Base-by-base conservation (phyloP, 441 rosid genomes). In the Eugenia klotzschiana region DNA sequence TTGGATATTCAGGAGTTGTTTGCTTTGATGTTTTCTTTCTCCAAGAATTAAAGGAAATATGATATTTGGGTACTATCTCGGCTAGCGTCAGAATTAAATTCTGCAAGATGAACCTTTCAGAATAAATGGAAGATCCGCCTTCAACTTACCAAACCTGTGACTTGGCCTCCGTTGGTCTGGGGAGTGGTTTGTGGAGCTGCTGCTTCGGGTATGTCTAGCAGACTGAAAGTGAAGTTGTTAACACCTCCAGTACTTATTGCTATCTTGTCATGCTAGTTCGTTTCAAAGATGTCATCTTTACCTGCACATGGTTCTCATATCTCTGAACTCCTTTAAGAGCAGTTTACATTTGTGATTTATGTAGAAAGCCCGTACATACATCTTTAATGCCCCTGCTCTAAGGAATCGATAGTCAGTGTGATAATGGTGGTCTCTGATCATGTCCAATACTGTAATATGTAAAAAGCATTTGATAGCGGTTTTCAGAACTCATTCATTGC, bases 171-270 rank as follows among this genome's bases (percentile, higher is more conserved):
- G 23, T 80, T 96, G 86, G 94, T 96, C 6, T 96, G 98, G 96
- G 99, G 99, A 86, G 90, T 96, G 58, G 95, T 96, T 60, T 96
- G 99, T 79, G 99, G 99, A 81, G 99, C 98, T 86, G 99, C 99
- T 87, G 99, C 99, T 81, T 96, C 99, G 41, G 99, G 99, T 96
- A 89, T 84, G 81, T 52, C 46, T 43, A 40, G 51, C 37, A 37
- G 54, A 46, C 51, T 77, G 29, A 25, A 23, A 64, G 14, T 64
- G 77, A 69, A 37, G 46, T 69, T 69, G 77, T 69, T 69, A 20
- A 37, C 25, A 9, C 25, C 46, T 9, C 25, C 4, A 20, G 49
- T 37, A 37, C 46, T 69, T 9, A 69, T 20, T 69, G 46, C 46
- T 37, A 69, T 69, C 77, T 13, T 53, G 11, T 72, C 80, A 83